Evolutionary conservation across 306 rosid genomes (phyloP).

Genomic region (Comarum palustre): DNA sequence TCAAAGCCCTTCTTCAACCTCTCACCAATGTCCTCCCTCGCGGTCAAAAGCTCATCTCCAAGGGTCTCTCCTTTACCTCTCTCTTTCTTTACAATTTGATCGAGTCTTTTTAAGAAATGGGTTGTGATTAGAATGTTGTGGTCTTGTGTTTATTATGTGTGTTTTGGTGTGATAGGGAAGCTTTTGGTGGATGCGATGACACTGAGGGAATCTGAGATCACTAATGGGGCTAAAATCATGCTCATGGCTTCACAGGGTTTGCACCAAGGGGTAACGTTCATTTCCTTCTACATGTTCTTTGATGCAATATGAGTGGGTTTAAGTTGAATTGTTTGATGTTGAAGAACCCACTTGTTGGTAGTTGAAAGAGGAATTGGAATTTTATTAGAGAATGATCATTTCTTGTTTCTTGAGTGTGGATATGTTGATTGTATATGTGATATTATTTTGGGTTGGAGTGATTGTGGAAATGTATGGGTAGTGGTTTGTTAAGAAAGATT

Average conservation of each 20-base stretch:
- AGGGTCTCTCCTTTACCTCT: constrained; percentile 51
- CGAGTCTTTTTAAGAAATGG: neutral
- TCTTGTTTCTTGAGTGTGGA: neutral
- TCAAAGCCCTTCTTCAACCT: constrained; percentile 75
- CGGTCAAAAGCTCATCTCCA: constrained; percentile 90
- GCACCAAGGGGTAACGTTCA: constrained; percentile 77
- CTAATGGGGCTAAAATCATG: constrained; percentile 75
- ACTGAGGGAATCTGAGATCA: constrained; percentile 52
- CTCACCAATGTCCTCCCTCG: constrained; percentile 82
- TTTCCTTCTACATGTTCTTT: neutral
- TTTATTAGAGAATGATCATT: neutral
- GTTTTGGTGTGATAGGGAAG: constrained; percentile 55
- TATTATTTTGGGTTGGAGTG: neutral
- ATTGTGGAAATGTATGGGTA: neutral
- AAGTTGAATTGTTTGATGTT: neutral
- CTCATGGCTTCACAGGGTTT: constrained; percentile 91
- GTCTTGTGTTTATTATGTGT: neutral
- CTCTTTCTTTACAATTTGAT: neutral
- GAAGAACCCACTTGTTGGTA: neutral
- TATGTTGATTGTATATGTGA: neutral
- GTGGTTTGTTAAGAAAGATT: neutral
- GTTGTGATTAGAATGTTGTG: neutral
- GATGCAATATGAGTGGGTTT: neutral
- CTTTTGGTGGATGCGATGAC: constrained; percentile 71
- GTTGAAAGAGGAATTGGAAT: neutral